These are phyloP conservation scores for Russula sp. DNA, from an alignment of 768 basidiomycete species.

Conservation along the genomic window DNA sequence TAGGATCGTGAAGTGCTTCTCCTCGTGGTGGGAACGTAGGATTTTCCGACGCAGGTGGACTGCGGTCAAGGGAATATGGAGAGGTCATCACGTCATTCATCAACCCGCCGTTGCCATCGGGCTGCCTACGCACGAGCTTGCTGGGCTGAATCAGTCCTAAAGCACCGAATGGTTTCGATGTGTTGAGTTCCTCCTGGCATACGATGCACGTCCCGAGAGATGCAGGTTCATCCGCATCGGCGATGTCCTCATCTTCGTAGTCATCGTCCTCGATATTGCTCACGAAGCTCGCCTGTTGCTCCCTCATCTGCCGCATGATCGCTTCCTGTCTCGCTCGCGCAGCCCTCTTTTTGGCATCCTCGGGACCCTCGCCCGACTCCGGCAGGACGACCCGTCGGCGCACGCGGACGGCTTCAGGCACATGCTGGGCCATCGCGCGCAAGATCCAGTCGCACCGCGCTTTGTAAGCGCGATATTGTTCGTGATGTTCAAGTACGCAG, in stretches of 20 bases:
- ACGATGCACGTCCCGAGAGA: conserved; percentile 95
- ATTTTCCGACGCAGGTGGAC: conserved; percentile 35
- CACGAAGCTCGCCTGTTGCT: conserved; percentile 84
- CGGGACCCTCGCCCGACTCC: conserved; percentile 46
- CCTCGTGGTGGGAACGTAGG: conserved; percentile 50
- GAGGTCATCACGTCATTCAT: conserved; percentile 71
- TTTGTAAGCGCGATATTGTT: conserved; percentile 64
- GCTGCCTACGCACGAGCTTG: conserved; percentile 73
- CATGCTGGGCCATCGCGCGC: conserved; percentile 51
- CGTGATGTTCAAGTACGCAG: conserved; percentile 73
- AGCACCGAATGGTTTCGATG: conserved; percentile 72
- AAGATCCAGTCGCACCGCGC: conserved; percentile 77
- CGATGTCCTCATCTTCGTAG: conserved; percentile 62
- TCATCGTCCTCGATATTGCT: conserved; percentile 72
- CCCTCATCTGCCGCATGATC: conserved; percentile 95
- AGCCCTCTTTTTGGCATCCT: conserved; percentile 74
- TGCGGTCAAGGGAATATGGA: conserved; percentile 64
- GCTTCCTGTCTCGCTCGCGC: conserved; percentile 90
- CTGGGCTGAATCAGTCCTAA: conserved; percentile 89
- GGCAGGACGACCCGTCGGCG: conserved; percentile 47
- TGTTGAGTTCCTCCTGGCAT: conserved; percentile 89
- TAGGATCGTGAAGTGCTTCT: conserved; percentile 50
- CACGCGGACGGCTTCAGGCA: conserved; percentile 54
- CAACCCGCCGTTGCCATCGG: conserved; percentile 56
- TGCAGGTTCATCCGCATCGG: conserved; percentile 45